Evolutionary conservation across 371 early-diverging fungal species (phyloP).

Genomic region (Mucor plumbeus): DNA sequence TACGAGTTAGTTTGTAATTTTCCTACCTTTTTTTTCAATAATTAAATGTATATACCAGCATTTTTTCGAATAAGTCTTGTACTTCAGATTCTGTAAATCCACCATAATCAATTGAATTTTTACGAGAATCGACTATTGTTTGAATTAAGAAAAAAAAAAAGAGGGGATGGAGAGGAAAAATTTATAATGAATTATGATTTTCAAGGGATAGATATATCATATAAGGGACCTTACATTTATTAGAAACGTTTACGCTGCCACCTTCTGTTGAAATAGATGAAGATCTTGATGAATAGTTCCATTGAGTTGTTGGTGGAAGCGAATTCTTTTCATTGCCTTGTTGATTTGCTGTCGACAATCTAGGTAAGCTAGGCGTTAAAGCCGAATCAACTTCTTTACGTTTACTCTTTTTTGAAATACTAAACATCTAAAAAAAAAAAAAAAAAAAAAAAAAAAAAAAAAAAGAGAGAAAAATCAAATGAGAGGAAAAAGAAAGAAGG

Average conservation of each 20-base stretch:
- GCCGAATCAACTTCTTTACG: conserved; percentile 25
- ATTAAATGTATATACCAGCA: conserved; percentile 42
- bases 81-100: conserved; percentile 36
- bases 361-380: conserved; percentile 24
- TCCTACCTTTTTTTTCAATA: background rate
- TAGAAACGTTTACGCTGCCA: background rate
- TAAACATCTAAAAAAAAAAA: conserved; percentile 29
- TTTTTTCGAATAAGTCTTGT: conserved; percentile 54
- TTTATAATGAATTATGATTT: conserved; percentile 1
- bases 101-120: conserved; percentile 20
- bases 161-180: background rate
- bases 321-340: conserved; percentile 20
- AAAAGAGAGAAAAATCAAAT: conserved; percentile 5
- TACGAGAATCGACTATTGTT: conserved; percentile 22
- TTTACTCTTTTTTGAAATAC: conserved; percentile 30
- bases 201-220: background rate
- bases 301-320: conserved; percentile 21
- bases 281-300: conserved; percentile 28
- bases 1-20: no score
- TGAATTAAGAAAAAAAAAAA: background rate
- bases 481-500: conserved; percentile 9
- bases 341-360: conserved; percentile 11
- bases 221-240: conserved; percentile 6
- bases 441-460: conserved; percentile 5
- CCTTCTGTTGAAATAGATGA: conserved; percentile 32